Conservation (phyloP, 441 rosid species). For the Isatis lusitanica region DNA sequence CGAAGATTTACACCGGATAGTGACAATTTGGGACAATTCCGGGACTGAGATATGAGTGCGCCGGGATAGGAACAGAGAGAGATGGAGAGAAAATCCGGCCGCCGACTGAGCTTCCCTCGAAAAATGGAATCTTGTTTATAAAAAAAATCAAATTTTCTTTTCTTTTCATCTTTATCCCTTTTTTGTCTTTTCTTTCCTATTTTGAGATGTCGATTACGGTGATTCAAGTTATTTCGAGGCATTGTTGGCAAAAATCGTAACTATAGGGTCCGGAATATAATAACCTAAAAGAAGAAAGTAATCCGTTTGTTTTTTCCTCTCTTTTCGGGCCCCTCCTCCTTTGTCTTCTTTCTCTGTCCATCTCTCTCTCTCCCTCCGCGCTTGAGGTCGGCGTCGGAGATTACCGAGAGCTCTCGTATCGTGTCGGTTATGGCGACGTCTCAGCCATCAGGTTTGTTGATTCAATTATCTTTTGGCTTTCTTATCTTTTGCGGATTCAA, state of each 20-base stretch:
- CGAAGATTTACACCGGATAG: background rate
- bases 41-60: constrained; percentile 12
- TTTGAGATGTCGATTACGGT: background rate
- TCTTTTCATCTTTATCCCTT: constrained; percentile 29
- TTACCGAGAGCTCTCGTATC: constrained; percentile 27
- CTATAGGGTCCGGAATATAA: constrained; percentile 14
- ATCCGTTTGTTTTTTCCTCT: constrained; percentile 29
- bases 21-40: background rate
- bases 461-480: background rate
- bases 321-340: constrained; percentile 31
- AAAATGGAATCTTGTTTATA: constrained; percentile 32
- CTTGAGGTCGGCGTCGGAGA: constrained; percentile 35
- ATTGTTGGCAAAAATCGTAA: background rate
- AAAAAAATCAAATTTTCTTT: background rate
- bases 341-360: constrained; percentile 18
- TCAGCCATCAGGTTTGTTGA: constrained; percentile 45
- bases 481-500: background rate
- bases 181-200: constrained; percentile 13
- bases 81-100: constrained; percentile 22
- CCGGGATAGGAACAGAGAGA: constrained; percentile 30
- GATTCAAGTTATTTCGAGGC: background rate
- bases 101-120: constrained; percentile 33
- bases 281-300: constrained; percentile 28
- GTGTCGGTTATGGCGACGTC: constrained; percentile 46
- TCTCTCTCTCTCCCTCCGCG: constrained; percentile 23